Evolutionary conservation across 1,284 basidiomycete genomes (phyloP), one percentile per base, ranked within the genome.

Genomic region (Rhodotorula glutinis): DNA sequence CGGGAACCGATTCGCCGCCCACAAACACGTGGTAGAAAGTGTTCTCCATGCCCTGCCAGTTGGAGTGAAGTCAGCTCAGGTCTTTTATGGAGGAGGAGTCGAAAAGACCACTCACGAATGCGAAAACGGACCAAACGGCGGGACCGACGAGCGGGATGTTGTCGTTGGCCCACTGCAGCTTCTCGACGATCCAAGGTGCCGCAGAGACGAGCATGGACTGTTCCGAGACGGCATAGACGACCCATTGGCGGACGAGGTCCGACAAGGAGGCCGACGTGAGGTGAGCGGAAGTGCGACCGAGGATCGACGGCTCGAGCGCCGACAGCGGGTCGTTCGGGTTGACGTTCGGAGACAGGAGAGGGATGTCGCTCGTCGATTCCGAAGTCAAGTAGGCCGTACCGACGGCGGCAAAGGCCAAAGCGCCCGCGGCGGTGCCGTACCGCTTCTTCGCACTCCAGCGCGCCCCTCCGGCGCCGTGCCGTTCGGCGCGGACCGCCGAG

Each of bases 11-110:
- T 51, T 71, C 70, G 11, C 74, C 75, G 1, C 74, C 75, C 17
- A 71, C 74, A 46, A 73, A 76, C 25, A 75, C 69, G 13, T 52
- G 55, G 58, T 74, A 76, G 64, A 75, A 76, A 10, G 75, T 75
- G 52, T 69, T 55, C 47, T 75, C 61, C 64, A 75, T 71, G 23
- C 64, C 63, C 73, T 75, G 66, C 38, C 13, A 46, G 23, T 17
- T 23, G 25, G 23, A 47, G 13, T 19, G 29, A 46, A n/a, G 30
- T 41, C 25, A 38, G 16, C 25, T 52, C 29, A 41, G 16, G 49
- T 17, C 16, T 44, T 40, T n/a, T n/a, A n/a, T n/a, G 30, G 21
- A 46, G 16, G 23, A 41, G 23, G 53, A 25, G 41, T 19, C 21
- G 21, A 14, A 29, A 49, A 27, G 21, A 13, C 7, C 0, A 64